phyloP scores from a whole-genome alignment of 1,284 basidiomycete species.

The Cutaneotrichosporon sp. region DNA sequence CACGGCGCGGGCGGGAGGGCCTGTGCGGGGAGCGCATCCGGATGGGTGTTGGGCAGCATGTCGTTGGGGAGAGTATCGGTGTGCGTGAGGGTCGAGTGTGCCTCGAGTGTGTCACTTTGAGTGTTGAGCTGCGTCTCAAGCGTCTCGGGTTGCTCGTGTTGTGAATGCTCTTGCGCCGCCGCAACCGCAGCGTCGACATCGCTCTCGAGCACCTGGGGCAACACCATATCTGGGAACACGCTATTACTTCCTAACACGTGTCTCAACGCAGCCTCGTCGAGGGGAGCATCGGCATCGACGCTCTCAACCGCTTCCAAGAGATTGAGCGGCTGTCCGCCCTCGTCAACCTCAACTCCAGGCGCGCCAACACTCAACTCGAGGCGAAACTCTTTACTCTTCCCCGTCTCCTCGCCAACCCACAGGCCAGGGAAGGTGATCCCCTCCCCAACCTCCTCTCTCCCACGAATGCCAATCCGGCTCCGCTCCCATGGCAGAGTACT shows the following conservation, averaged over 20 bases:
- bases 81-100: slow-evolving; percentile 1
- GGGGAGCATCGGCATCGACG: background rate
- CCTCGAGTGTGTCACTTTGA: background rate
- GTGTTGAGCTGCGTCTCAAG: background rate
- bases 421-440: slow-evolving; percentile 44
- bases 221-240: slow-evolving; percentile 16
- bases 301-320: background rate
- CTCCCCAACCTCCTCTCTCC: slow-evolving; percentile 29
- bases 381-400: slow-evolving; percentile 42
- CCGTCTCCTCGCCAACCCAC: slow-evolving; percentile 38
- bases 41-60: background rate
- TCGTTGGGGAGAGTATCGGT: slow-evolving; percentile 2
- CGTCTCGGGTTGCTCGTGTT: background rate
- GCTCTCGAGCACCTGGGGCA: slow-evolving; percentile 1
- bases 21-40: background rate
- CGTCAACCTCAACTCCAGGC: slow-evolving; percentile 20
- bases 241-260: slow-evolving; percentile 5
- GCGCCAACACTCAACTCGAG: slow-evolving; percentile 35
- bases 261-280: slow-evolving; percentile 19
- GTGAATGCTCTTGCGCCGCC: background rate
- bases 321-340: background rate
- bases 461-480: slow-evolving; percentile 21
- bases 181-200: background rate
- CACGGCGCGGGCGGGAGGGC: slow-evolving; percentile 56
- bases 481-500: slow-evolving; percentile 35